Conservation (phyloP, 148 eudicot species). For the Pouteria glomerata region DNA sequence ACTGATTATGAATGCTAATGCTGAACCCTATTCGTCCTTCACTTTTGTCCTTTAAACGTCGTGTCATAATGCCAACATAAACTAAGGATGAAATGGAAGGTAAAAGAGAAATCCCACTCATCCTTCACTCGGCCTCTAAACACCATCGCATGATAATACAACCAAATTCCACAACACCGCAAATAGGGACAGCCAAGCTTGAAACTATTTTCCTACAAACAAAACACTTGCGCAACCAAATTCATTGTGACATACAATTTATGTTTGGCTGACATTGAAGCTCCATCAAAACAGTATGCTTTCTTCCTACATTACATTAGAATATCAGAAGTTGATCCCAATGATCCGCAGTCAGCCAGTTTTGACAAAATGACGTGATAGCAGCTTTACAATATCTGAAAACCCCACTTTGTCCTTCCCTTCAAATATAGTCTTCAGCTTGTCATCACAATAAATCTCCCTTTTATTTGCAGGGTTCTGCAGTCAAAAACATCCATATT, state of each 20-base stretch:
- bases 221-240: neutral
- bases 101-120: neutral
- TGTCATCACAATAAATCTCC: constrained; percentile 21
- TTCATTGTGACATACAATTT: neutral
- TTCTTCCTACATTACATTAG: constrained; percentile 1
- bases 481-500: neutral
- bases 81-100: too few species aligned
- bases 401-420: constrained; percentile 23
- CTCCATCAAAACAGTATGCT: neutral
- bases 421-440: constrained; percentile 27
- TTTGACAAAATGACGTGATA: constrained; percentile 20
- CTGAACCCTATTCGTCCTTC: too few species aligned
- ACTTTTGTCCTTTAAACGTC: too few species aligned
- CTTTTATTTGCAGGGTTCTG: constrained; percentile 21
- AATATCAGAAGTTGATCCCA: neutral
- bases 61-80: too few species aligned
- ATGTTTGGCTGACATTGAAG: neutral
- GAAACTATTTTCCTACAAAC: neutral
- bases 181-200: too few species aligned
- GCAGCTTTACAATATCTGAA: constrained; percentile 20
- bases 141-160: neutral
- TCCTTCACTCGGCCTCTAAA: neutral
- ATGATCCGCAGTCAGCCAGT: constrained; percentile 5
- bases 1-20: too few species aligned
- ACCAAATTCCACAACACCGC: neutral